Base-by-base conservation (phyloP, 352 stramenopile genomes). In the Globisporangium megalacanthum region DNA sequence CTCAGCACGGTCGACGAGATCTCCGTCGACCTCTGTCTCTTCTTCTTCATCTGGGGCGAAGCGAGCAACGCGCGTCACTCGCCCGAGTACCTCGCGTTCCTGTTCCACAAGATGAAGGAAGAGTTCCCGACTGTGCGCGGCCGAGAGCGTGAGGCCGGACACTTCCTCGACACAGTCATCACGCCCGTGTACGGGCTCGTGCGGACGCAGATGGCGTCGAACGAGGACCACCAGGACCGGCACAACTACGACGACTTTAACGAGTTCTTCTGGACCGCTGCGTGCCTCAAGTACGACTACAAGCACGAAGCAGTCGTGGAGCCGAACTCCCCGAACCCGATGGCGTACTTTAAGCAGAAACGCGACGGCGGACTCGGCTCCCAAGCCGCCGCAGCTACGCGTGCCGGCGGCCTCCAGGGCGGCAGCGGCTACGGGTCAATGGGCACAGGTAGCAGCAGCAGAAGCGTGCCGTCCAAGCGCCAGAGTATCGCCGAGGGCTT, bases 191-290 rank as follows among this genome's bases (percentile, higher is more conserved):
- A 98, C 66, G 74, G 73, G 8, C 67, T 94, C 22, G 50, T 95
- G 25, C 77, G 75, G 56, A 60, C 73, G 7, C 85, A 98, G 53
- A 96, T 99, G 79, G 75, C 94, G 37, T 87, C 73, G 6, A 88
- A 79, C 54, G 78, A 73, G 20, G 97, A 99, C 62, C 96, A 99
- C 68, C 65, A 93, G 42, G 85, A 98, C 51, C 96, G 93, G 29
- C 83, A 96, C 64, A 99, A 99, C 71, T 99, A 99, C 66, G 97
- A 99, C 48, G 97, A 99, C 65, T 98, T 99, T 63, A 99, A 99
- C 74, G 97, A 99, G 79, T 99, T 99, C 65, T 99, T 99, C 67
- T 99, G 97, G 97, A 97, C 85, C 19, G 79, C 86, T n/a, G 72
- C 86, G 3, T 99, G 97, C 62, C 79, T 99, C 25, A 82, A 90